Percentiles rank a stretch among this genome's conserved stretches.
phyloP scores from a whole-genome alignment of 371 early-diverging fungal species.

The Chytridium lagenaria region DNA sequence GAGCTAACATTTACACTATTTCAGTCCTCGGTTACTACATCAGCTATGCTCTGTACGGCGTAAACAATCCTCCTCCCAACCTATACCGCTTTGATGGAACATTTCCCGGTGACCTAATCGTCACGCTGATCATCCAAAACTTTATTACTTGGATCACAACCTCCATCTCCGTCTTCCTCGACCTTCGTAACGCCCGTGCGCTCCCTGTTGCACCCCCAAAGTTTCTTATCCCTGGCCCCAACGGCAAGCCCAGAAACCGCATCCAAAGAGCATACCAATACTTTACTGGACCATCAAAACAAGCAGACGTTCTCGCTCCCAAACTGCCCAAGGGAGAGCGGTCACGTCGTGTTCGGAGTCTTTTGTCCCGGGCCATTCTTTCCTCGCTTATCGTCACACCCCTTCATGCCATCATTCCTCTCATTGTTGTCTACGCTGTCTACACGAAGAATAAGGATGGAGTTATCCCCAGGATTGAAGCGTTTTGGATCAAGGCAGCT shows the following conservation, averaged over 20 bases:
- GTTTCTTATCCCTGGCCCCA: background rate
- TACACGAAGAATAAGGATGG: background rate
- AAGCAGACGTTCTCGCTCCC: conserved; percentile 14
- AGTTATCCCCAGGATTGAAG: background rate
- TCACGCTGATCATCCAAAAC: conserved; percentile 21
- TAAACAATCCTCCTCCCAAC: conserved; percentile 1
- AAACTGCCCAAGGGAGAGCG: background rate
- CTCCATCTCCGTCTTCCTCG: conserved; percentile 11
- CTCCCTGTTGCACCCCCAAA: conserved; percentile 3
- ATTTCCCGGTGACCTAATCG: conserved; percentile 11
- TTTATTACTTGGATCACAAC: conserved; percentile 17
- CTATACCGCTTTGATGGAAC: conserved; percentile 11
- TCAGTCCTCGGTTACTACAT: conserved; percentile 10
- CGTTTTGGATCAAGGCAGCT: conserved; percentile 7
- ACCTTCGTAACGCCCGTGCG: background rate
- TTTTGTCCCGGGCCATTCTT: background rate
- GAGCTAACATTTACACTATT: background rate
- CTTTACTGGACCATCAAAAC: background rate
- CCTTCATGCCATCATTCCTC: background rate
- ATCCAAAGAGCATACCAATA: background rate
- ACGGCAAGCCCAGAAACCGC: background rate
- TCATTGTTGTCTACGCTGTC: background rate
- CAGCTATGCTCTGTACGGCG: background rate
- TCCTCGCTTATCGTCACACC: background rate
- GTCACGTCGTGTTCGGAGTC: background rate